Conservation (phyloP, 225 moss, liverwort and hornwort species). For the Climacium dendroides region DNA sequence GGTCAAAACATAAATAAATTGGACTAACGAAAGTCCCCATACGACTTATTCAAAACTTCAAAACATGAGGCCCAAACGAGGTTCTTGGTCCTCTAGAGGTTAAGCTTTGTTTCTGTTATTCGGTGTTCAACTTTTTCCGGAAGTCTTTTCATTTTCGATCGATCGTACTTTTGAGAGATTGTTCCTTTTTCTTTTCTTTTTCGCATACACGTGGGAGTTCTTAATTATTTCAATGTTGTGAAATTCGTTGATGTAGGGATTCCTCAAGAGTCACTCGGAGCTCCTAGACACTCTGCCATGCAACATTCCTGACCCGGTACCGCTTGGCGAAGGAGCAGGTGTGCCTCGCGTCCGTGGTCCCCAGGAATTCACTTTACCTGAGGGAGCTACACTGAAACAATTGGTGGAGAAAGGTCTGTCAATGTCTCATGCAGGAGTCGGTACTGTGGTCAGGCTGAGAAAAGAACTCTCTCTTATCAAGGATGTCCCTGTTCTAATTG, state of each 20-base stretch:
- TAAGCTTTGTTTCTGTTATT: background rate
- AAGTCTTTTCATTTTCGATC: background rate
- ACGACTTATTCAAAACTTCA: background rate
- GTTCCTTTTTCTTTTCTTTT: background rate
- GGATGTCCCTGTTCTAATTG: conserved; percentile 81
- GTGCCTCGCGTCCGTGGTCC: conserved; percentile 60
- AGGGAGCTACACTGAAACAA: conserved; percentile 58
- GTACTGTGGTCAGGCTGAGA: conserved; percentile 67
- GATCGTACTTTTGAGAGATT: background rate
- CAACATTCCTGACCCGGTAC: conserved; percentile 49
- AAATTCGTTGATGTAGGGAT: conserved; percentile 41
- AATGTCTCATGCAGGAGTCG: conserved; percentile 81
- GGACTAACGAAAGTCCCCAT: too few relatives aligned
- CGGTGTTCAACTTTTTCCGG: background rate
- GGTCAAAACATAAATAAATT: background rate
- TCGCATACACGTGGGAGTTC: background rate
- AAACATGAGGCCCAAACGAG: background rate
- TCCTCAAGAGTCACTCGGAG: conserved; percentile 66
- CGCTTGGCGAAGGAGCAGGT: conserved; percentile 90
- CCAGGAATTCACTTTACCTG: conserved; percentile 52
- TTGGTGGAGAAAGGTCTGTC: conserved; percentile 90
- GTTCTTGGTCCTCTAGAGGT: background rate
- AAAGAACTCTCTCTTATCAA: conserved; percentile 71
- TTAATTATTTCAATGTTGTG: background rate
- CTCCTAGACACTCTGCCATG: conserved; percentile 62